phyloP scores from a whole-genome alignment of 805 yeast species.

The Kluyveromyces dobzhanskii region DNA sequence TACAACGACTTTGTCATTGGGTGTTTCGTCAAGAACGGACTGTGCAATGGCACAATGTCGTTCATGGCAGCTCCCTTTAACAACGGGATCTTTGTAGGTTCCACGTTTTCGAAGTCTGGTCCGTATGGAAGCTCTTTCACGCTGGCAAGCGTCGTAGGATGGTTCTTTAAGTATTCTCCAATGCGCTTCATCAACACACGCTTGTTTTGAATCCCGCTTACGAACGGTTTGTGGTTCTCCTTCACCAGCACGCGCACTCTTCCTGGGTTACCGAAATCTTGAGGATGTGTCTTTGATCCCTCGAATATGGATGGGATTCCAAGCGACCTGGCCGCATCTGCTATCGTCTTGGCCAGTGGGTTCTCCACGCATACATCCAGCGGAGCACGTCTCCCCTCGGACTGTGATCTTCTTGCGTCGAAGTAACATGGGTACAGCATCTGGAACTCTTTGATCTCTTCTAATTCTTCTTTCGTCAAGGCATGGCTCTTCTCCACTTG shows the following conservation, averaged over 20 bases:
- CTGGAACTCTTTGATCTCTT: conserved; percentile 62
- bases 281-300: conserved; percentile 86
- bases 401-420: conserved; percentile 64
- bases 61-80: conserved; percentile 88
- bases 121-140: conserved; percentile 60
- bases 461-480: conserved; percentile 47
- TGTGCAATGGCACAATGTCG: conserved; percentile 79
- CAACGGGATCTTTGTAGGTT: conserved; percentile 53
- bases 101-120: conserved; percentile 48
- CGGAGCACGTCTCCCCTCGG: conserved; percentile 78
- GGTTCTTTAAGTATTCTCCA: conserved; percentile 48
- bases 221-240: conserved; percentile 35
- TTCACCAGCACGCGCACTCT: conserved; percentile 72
- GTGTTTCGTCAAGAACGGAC: conserved; percentile 70
- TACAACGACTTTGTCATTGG: conserved; percentile 72
- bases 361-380: conserved; percentile 63
- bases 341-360: conserved; percentile 77
- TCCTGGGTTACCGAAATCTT: conserved; percentile 97
- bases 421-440: conserved; percentile 87
- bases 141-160: conserved; percentile 63
- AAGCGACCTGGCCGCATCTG: conserved; percentile 53
- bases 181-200: conserved; percentile 56
- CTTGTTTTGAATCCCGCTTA: conserved; percentile 37
- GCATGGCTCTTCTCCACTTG: conserved; percentile 19
- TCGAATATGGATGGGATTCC: conserved; percentile 43